phyloP scores from a whole-genome alignment of 2,329 filamentous ascomycete species.

The Graphium sp. region DNA sequence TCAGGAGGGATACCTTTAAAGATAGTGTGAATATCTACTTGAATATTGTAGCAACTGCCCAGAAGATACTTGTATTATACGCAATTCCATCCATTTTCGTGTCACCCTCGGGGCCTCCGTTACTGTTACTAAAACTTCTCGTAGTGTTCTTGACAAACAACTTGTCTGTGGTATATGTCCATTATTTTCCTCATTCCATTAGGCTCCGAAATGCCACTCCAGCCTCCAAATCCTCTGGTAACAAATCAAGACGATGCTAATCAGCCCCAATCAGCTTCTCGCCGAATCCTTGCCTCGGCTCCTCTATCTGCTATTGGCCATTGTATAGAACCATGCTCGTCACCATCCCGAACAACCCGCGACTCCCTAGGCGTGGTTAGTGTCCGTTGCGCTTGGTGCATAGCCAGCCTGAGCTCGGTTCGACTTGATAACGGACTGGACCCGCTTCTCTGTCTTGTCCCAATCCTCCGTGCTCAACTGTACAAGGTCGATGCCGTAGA shows the following conservation, averaged over 20 bases:
- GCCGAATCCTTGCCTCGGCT: neutral
- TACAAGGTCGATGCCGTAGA: conserved; percentile 68
- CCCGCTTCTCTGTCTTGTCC: conserved; percentile 72
- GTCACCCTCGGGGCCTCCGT: no score
- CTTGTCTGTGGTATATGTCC: no score
- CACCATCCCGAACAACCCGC: neutral
- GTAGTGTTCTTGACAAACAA: no score
- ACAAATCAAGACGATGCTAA: conserved; percentile 1
- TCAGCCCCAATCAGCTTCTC: no score
- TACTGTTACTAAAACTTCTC: no score
- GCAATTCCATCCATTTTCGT: no score
- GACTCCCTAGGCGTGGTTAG: conserved; percentile 11
- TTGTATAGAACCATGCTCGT: neutral
- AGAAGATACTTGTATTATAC: no score
- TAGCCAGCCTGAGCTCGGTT: conserved; percentile 40
- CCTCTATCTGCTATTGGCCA: neutral
- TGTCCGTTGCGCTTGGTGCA: conserved; percentile 26
- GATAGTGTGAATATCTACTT: no score
- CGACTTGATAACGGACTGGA: conserved; percentile 68
- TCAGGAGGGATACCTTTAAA: no score
- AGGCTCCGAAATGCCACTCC: neutral
- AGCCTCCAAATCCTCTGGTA: neutral
- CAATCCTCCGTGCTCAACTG: conserved; percentile 75
- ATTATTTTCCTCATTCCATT: no score
- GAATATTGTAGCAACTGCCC: no score